Percentiles rank a stretch among this genome's conserved stretches.
Conservation (phyloP, 169 alveolate species). For the Cryptosporidium baileyi region DNA sequence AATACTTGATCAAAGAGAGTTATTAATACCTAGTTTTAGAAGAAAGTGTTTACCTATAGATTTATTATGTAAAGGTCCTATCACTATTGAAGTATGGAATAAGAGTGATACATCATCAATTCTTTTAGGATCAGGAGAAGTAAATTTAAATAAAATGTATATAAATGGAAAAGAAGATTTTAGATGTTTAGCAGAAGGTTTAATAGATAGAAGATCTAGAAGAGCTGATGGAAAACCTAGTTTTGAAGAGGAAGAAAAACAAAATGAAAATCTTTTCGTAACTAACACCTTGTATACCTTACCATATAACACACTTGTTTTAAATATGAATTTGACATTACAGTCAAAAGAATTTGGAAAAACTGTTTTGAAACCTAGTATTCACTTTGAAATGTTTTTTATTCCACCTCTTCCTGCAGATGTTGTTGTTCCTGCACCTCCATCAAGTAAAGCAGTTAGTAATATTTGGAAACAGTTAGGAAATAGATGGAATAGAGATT, state of each 20-base stretch:
- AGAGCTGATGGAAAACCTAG: slow-evolving; percentile 73
- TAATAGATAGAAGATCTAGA: background rate
- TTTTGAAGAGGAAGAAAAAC: slow-evolving; percentile 72
- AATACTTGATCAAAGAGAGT: slow-evolving; percentile 81
- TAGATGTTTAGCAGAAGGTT: slow-evolving; percentile 75
- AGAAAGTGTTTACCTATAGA: slow-evolving; percentile 83
- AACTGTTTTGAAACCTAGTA: slow-evolving; percentile 45
- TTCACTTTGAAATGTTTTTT: slow-evolving; percentile 74
- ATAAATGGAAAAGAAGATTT: slow-evolving; percentile 74
- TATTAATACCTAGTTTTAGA: slow-evolving; percentile 77
- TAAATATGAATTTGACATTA: slow-evolving; percentile 70
- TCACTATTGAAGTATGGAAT: slow-evolving; percentile 84
- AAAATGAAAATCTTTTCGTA: slow-evolving; percentile 55
- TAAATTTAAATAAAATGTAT: slow-evolving; percentile 75
- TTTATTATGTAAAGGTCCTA: slow-evolving; percentile 83
- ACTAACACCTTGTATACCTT: slow-evolving; percentile 72
- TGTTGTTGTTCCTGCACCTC: slow-evolving; percentile 71
- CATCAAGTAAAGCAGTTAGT: slow-evolving; percentile 70
- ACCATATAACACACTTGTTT: slow-evolving; percentile 66
- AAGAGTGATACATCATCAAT: slow-evolving; percentile 80
- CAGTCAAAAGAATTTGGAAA: slow-evolving; percentile 69
- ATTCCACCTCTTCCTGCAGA: slow-evolving; percentile 77
- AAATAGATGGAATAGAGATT: slow-evolving; percentile 81
- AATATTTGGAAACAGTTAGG: slow-evolving; percentile 73
- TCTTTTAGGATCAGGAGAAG: slow-evolving; percentile 81